Conservation (phyloP, 106 monocot genomes). For the Dendrobium officinale region DNA sequence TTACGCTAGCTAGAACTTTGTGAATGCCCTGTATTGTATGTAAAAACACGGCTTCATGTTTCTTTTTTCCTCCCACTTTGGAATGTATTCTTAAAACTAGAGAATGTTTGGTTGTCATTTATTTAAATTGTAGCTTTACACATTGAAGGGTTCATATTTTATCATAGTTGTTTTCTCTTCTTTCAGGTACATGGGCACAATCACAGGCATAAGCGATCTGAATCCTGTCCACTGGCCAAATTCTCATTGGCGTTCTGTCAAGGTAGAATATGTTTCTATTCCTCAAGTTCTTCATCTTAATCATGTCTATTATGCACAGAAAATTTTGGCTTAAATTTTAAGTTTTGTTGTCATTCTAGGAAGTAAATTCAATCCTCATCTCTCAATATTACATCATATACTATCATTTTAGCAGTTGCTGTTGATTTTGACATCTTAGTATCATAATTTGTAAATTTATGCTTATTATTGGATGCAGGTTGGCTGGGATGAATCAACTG, state of each 20-base stretch:
- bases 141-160: not conserved
- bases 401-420: conserved; percentile 18
- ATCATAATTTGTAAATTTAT: not conserved
- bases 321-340: not conserved
- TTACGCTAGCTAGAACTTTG: not conserved
- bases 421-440: not conserved
- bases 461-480: conserved; percentile 38
- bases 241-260: conserved; percentile 96
- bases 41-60: not conserved
- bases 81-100: no score
- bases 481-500: conserved; percentile 98
- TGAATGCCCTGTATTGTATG: not conserved
- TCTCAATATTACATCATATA: not conserved
- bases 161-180: not conserved
- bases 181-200: conserved; percentile 93
- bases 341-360: not conserved
- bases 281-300: not conserved
- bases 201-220: conserved; percentile 79
- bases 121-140: not conserved
- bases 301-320: not conserved
- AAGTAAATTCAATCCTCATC: not conserved
- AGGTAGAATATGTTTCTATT: conserved; percentile 32
- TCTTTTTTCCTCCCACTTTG: not conserved
- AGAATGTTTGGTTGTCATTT: not conserved
- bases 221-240: conserved; percentile 83